Evolutionary conservation across 495 filamentous ascomycete genomes (phyloP), one percentile per base, ranked within the genome.

Genomic region (Aspergillus indologenus): DNA sequence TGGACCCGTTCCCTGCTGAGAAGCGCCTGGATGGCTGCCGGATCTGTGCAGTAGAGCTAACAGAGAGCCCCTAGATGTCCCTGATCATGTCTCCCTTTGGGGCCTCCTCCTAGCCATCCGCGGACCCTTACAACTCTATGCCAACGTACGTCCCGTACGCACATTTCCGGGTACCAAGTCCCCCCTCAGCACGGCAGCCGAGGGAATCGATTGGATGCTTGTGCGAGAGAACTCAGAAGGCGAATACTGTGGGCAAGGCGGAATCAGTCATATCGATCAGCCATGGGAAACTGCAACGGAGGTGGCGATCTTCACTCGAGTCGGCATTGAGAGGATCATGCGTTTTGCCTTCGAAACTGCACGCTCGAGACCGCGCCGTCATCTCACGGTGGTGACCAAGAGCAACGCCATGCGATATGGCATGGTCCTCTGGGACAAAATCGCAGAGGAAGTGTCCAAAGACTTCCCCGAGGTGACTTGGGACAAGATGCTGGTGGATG

Each of bases 401-500:
- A 81, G 76, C 52, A 84, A 84, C 66, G 80, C 82, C 1, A 77
- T 82, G 72, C 70, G 79, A 11, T 78, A 82, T 59, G 82, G 82
- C 0, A 78, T 84, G 79, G 82, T 84, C 5, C 65, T 83, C 4
- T 83, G 81, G 81, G 82, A 84, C 60, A 70, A 79, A 58, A 71
- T 83, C 12, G 79, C 80, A 0, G 68, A 66, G 46, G 56, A 67
- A 14, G 74, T 83, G 15, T 71, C 76, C 4, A 60, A 53, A 56
- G 78, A 83, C 1, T 85, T 79, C 64, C 81, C 79, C 4, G 78
- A 82, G 58, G 81, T 83, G 7, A 69, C 75, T 50, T 69, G 71
- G 56, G 82, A 83, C 53, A 84, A 82, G 68, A 84, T 83, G 81
- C 67, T 84, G 21, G 82, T 85, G 34, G 82, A 85, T 66, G 81